These are phyloP conservation scores for Leccinum griseonigrum DNA, from an alignment of 1,284 basidiomycete species.

Conservation along the genomic window DNA sequence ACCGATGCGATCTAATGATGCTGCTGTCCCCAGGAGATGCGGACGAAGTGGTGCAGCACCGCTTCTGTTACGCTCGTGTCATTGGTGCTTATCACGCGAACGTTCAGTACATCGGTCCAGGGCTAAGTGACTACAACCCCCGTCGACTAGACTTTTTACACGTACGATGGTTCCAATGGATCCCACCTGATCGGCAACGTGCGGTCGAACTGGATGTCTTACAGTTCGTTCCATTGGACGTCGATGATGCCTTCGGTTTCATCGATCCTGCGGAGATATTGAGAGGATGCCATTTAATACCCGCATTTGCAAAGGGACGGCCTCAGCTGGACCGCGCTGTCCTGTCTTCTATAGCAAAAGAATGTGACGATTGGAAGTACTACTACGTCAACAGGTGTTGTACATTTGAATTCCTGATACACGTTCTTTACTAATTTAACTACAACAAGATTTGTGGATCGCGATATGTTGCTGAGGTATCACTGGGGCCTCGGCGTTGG, in stretches of 20 bases:
- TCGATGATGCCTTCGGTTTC: conserved; percentile 9
- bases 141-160: conserved; percentile 4
- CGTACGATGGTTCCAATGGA: too few relatives aligned
- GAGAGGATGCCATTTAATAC: conserved; percentile 12
- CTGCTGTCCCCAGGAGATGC: background rate
- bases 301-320: conserved; percentile 4
- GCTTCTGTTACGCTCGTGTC: conserved; percentile 1
- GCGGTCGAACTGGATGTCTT: too few relatives aligned
- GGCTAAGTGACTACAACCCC: background rate
- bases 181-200: too few relatives aligned
- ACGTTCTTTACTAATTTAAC: background rate
- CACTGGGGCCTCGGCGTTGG: background rate
- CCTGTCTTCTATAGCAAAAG: background rate
- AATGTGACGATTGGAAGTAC: background rate
- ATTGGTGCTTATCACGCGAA: conserved; percentile 11
- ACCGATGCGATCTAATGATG: background rate
- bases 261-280: conserved; percentile 12
- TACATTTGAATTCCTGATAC: too few relatives aligned
- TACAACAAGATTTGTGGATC: conserved; percentile 7
- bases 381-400: too few relatives aligned
- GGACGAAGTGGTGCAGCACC: background rate
- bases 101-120: background rate
- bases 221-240: too few relatives aligned
- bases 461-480: conserved; percentile 8
- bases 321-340: background rate